Evolutionary conservation across 306 rosid species (phyloP).

Genomic region (Ormosia emarginata): DNA sequence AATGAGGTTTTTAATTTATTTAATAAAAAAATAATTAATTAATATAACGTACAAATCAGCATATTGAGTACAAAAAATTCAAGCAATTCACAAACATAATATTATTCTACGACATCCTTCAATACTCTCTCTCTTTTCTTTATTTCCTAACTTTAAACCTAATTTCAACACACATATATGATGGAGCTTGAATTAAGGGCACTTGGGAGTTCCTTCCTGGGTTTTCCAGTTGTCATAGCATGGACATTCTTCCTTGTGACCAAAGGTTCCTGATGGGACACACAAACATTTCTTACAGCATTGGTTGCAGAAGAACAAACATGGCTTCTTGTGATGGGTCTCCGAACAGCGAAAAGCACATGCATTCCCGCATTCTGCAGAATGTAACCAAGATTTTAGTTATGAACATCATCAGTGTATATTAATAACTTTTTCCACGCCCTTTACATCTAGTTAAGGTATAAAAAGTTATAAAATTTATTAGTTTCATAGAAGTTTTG

Average conservation of each 20-base stretch:
- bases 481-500: neutral
- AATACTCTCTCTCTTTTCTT: too few species aligned
- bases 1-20: too few species aligned
- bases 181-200: slow-evolving; percentile 36
- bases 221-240: slow-evolving; percentile 79
- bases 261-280: slow-evolving; percentile 70
- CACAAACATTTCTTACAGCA: slow-evolving; percentile 62
- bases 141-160: too few species aligned
- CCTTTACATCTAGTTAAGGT: too few species aligned
- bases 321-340: slow-evolving; percentile 57
- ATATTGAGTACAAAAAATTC: too few species aligned
- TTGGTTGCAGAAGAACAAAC: slow-evolving; percentile 56
- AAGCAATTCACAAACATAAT: too few species aligned
- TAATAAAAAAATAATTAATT: too few species aligned
- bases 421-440: neutral
- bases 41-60: too few species aligned
- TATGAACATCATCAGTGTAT: neutral
- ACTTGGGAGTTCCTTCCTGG: slow-evolving; percentile 61
- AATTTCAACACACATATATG: too few species aligned
- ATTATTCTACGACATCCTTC: too few species aligned
- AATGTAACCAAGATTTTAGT: neutral
- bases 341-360: slow-evolving; percentile 60
- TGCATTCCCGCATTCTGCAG: slow-evolving; percentile 20
- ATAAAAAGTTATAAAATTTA: neutral
- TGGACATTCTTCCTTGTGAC: slow-evolving; percentile 59